These are phyloP conservation scores for Kockiozyma suomiensis DNA, from an alignment of 805 yeast species.

Conservation along the genomic window DNA sequence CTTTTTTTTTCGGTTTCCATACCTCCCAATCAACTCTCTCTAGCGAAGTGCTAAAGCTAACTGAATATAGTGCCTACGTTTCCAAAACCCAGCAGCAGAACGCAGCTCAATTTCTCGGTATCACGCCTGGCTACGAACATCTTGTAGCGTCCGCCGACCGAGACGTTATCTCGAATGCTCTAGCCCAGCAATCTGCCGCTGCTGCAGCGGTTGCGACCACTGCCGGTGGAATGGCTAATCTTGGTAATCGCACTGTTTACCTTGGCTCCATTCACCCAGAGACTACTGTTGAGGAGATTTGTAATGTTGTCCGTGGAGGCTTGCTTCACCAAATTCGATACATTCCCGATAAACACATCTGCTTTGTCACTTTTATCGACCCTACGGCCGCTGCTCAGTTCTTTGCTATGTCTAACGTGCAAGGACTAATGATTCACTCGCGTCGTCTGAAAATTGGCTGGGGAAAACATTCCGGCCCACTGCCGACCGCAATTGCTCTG, in stretches of 20 bases:
- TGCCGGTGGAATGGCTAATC: slow-evolving; percentile 88
- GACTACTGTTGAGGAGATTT: slow-evolving; percentile 85
- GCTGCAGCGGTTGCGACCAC: slow-evolving; percentile 97
- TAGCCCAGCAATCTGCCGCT: slow-evolving; percentile 92
- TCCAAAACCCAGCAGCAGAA: slow-evolving; percentile 95
- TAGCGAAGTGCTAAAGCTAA: too few species aligned
- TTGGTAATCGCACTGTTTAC: slow-evolving; percentile 92
- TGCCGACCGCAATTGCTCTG: slow-evolving; percentile 79
- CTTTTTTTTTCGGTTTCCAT: not conserved
- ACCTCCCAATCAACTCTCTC: slow-evolving; percentile 51
- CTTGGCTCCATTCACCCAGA: slow-evolving; percentile 88
- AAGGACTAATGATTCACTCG: slow-evolving; percentile 83
- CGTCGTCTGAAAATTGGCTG: slow-evolving; percentile 91
- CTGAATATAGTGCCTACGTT: slow-evolving; percentile 76
- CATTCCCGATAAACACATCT: slow-evolving; percentile 82
- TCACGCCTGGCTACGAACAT: slow-evolving; percentile 87
- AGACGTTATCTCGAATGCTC: slow-evolving; percentile 49
- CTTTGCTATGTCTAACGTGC: slow-evolving; percentile 89
- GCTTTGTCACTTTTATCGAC: slow-evolving; percentile 93
- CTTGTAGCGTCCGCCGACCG: slow-evolving; percentile 68
- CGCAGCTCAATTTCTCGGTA: slow-evolving; percentile 91
- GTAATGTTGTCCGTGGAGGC: slow-evolving; percentile 96
- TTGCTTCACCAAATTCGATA: slow-evolving; percentile 80
- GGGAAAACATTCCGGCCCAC: slow-evolving; percentile 96
- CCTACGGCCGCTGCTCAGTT: slow-evolving; percentile 98